Conservation (phyloP, 768 basidiomycete genomes). For the Boletellus emodensis region DNA sequence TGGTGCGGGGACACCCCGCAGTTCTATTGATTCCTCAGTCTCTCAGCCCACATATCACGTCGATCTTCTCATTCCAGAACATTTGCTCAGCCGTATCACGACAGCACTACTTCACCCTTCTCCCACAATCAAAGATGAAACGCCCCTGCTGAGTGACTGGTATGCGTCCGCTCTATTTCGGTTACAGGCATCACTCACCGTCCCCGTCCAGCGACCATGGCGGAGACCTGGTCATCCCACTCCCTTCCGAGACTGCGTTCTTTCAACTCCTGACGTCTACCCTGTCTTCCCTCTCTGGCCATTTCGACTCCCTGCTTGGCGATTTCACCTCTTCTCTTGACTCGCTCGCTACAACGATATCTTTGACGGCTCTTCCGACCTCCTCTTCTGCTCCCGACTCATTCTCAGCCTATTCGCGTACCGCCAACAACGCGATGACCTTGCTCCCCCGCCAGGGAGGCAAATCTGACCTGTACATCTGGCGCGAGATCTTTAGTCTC, state of each 20-base stretch:
- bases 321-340: constrained; percentile 47
- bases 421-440: constrained; percentile 21
- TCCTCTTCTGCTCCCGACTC: constrained; percentile 26
- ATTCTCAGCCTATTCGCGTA: constrained; percentile 34
- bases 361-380: constrained; percentile 30
- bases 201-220: neutral
- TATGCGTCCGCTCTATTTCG: constrained; percentile 1
- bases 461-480: constrained; percentile 68
- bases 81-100: constrained; percentile 2
- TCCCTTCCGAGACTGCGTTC: constrained; percentile 78
- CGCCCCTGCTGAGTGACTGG: neutral
- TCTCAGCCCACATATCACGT: constrained; percentile 7
- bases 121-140: neutral
- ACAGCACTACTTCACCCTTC: constrained; percentile 5
- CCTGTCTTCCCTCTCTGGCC: constrained; percentile 49
- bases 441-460: constrained; percentile 37
- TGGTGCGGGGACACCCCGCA: neutral
- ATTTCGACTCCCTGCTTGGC: constrained; percentile 49
- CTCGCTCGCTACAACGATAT: constrained; percentile 42
- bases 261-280: constrained; percentile 66
- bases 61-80: constrained; percentile 14
- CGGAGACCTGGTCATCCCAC: constrained; percentile 68
- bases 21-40: neutral
- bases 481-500: constrained; percentile 86
- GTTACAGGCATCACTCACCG: neutral